Conservation (phyloP, 2,329 filamentous ascomycete species). For the Dactylellina sp. region DNA sequence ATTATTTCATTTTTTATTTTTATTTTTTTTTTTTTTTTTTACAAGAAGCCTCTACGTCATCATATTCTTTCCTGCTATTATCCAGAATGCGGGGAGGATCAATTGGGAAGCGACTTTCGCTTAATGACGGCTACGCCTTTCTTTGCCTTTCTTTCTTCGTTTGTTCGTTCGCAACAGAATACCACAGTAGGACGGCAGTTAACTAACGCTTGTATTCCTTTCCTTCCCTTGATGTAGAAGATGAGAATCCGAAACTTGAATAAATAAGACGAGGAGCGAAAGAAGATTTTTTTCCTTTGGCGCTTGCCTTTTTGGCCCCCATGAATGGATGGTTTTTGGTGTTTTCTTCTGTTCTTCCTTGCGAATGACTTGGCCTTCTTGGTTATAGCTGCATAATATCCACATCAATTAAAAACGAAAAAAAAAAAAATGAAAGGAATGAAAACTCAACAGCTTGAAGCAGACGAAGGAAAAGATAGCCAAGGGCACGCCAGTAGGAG, state of each 20-base stretch:
- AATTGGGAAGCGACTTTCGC: neutral
- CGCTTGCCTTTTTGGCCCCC: too few species aligned
- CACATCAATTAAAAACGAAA: neutral
- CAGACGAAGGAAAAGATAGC: neutral
- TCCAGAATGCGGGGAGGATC: too few species aligned
- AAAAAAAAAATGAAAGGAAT: neutral
- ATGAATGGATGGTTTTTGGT: neutral
- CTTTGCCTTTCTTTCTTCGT: neutral
- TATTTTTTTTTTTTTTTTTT: neutral
- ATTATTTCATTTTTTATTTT: neutral
- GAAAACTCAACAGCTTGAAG: neutral
- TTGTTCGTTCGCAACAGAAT: neutral
- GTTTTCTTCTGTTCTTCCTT: neutral
- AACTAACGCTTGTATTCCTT: neutral
- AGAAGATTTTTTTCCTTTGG: neutral
- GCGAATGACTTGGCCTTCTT: neutral
- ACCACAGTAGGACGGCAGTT: too few species aligned
- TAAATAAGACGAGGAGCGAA: neutral
- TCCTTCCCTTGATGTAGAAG: neutral
- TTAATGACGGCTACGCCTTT: neutral
- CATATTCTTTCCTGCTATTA: too few species aligned
- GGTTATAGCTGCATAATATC: too few species aligned
- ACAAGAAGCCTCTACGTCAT: neutral
- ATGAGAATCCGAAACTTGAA: conserved; percentile 4
- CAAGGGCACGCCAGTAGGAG: neutral